A percentile compares a stretch with the other conserved stretches of the same genome.
phyloP scores from a whole-genome alignment of 2,329 filamentous ascomycete genomes.

The Fusarium poae region DNA sequence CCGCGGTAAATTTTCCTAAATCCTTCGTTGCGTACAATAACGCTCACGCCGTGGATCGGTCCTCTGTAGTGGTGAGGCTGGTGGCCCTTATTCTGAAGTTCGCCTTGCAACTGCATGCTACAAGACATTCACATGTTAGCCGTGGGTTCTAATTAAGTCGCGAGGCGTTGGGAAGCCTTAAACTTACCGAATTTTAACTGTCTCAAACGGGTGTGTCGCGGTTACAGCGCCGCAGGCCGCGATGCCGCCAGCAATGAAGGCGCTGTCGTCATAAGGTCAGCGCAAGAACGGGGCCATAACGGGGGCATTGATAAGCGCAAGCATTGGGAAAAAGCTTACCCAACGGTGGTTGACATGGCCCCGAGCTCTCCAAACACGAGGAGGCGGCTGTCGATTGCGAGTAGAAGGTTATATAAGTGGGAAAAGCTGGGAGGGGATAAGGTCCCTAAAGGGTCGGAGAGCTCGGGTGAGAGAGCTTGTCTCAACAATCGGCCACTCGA shows the following conservation, averaged over 20 bases:
- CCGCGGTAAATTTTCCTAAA: conserved; percentile 87
- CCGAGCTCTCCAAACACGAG: conserved; percentile 45
- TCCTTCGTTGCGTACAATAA: conserved; percentile 93
- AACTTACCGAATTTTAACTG: conserved; percentile 93
- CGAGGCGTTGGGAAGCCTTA: background rate
- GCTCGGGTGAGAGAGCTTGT: conserved; percentile 39
- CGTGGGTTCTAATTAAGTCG: background rate
- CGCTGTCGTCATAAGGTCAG: conserved; percentile 61
- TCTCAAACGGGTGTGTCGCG: conserved; percentile 97
- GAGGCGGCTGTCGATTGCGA: conserved; percentile 18
- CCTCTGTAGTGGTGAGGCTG: conserved; percentile 91
- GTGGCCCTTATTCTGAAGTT: conserved; percentile 87
- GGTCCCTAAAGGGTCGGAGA: conserved; percentile 35
- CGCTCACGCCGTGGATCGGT: conserved; percentile 88
- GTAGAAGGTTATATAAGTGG: conserved; percentile 8
- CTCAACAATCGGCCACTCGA: conserved; percentile 28
- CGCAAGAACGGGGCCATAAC: background rate
- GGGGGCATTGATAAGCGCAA: background rate
- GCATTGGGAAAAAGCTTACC: conserved; percentile 50
- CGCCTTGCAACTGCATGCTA: conserved; percentile 95
- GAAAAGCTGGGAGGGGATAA: conserved; percentile 7
- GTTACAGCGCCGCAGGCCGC: conserved; percentile 98
- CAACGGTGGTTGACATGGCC: conserved; percentile 50
- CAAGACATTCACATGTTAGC: conserved; percentile 14
- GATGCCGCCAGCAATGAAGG: conserved; percentile 95